Evolutionary conservation across 1,284 basidiomycete genomes (phyloP).

Genomic region (Puccinia horiana): DNA sequence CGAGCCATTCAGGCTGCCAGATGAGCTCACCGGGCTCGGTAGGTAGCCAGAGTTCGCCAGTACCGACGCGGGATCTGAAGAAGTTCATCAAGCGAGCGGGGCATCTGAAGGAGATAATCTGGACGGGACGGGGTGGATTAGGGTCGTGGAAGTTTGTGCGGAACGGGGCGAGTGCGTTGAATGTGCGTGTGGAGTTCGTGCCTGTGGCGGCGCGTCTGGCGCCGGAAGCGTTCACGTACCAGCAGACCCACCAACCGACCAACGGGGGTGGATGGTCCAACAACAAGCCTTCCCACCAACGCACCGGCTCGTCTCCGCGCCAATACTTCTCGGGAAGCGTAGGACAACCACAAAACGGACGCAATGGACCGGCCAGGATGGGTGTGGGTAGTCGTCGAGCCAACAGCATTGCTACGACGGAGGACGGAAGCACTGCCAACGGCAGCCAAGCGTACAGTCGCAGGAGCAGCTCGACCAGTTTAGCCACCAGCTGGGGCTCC

Average conservation of each 20-base stretch:
- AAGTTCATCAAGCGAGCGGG: slow-evolving; percentile 46
- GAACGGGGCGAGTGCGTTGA: slow-evolving; percentile 32
- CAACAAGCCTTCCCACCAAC: not conserved
- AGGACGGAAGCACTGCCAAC: not conserved
- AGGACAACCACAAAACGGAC: not conserved
- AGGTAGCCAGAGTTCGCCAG: slow-evolving; percentile 11
- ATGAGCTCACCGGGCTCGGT: not conserved
- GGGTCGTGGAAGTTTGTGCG: slow-evolving; percentile 35
- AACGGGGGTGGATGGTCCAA: not conserved
- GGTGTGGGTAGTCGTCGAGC: not conserved
- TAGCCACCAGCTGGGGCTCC: slow-evolving; percentile 10
- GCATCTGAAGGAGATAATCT: slow-evolving; percentile 39
- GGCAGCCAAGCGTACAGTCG: slow-evolving; percentile 11
- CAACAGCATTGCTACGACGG: not conserved
- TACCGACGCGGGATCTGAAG: slow-evolving; percentile 43
- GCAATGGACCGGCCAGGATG: not conserved
- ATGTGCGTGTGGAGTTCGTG: slow-evolving; percentile 40
- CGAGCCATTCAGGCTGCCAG: not conserved
- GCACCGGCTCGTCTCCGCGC: slow-evolving; percentile 9
- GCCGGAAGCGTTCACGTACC: slow-evolving; percentile 32
- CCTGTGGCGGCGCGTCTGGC: slow-evolving; percentile 13
- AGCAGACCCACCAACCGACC: not conserved
- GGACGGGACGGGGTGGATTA: slow-evolving; percentile 41
- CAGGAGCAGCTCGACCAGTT: slow-evolving; percentile 23
- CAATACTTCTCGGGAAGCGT: not conserved